Conservation (phyloP, 345 rosid genomes). For the Pseudoturritis turrita region DNA sequence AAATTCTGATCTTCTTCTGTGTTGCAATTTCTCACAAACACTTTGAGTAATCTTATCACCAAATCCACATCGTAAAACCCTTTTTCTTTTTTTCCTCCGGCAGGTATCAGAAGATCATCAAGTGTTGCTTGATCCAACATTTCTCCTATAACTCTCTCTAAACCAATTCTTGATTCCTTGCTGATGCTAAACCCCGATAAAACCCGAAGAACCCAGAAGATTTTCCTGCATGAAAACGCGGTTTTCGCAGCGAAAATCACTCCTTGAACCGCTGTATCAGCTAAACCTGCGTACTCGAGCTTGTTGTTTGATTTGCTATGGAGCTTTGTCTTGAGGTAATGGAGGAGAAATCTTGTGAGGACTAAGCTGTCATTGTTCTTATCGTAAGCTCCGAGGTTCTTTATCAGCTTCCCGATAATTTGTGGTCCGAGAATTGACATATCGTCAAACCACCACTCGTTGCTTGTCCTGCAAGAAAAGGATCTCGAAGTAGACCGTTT, state of each 20-base stretch:
- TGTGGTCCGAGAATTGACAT: constrained; percentile 45
- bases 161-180: constrained; percentile 45
- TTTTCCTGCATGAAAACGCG: constrained; percentile 61
- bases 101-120: constrained; percentile 64
- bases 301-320: constrained; percentile 28
- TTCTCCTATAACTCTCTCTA: constrained; percentile 65
- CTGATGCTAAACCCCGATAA: constrained; percentile 49
- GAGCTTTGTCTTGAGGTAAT: constrained; percentile 49
- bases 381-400: constrained; percentile 46
- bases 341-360: constrained; percentile 68
- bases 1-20: constrained; percentile 22
- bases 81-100: constrained; percentile 37
- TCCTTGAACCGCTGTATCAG: constrained; percentile 60
- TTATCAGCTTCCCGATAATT: constrained; percentile 44
- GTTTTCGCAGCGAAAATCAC: constrained; percentile 36
- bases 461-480: constrained; percentile 30
- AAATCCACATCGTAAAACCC: constrained; percentile 57
- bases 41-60: constrained; percentile 51
- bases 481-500: constrained; percentile 43
- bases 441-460: constrained; percentile 81
- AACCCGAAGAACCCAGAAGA: constrained; percentile 51
- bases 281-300: constrained; percentile 38
- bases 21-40: constrained; percentile 33
- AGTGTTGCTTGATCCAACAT: constrained; percentile 68
- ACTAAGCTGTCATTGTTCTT: constrained; percentile 45